Base-by-base conservation (phyloP, 2,329 filamentous ascomycete species). In the Trichoderma semiorbis region DNA sequence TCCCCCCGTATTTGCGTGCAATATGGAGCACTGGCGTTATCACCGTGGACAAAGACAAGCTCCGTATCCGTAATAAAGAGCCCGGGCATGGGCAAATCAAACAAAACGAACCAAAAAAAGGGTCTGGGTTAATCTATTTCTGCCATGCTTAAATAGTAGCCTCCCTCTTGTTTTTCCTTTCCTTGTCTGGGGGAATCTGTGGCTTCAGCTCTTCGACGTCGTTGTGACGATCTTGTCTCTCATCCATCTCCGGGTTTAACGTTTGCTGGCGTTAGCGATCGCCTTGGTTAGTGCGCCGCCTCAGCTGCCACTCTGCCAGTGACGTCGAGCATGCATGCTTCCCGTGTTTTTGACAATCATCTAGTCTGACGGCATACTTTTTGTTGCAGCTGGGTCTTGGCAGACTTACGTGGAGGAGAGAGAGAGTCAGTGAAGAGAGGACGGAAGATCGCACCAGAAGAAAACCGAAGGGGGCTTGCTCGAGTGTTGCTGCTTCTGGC, bases 161-260 rank as follows among this genome's bases (percentile, higher is more conserved):
- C 66, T 57, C 43, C 58, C 58, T 61, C 30, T 30, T 30, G 43
- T 53, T 53, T 26, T n/a, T 39, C 36, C 16, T 39, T 39, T 39
- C 36, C 50, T 43, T 30, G 65, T 43, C 26, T 50, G 61, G 43
- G 61, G 39, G 43, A 18, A 65, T 65, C 39, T 53, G 65, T 68
- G 55, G 55, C 55, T 70, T 47, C 47, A 34, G 55, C 66, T 18
- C 43, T 61, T 50, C 70, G 55, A 72, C 70, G 70, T 72, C 70
- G 70, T 68, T 12, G 70, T 72, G 70, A 72, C 70, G 70, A 72
- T 72, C 70, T 72, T 63, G 57, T n/a, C 70, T 57, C 39, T 61
- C 24, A 16, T 55, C 28, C 36, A 68, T 55, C 63, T 71, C 70
- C 70, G 24, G 70, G 66, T 68, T 72, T 68, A 67, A 67, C 55